A percentile compares a stretch with the other conserved stretches of the same genome.
These are phyloP conservation scores for Phytophthora fragariae DNA, from an alignment of 352 stramenopile genomes.

Conservation along the genomic window DNA sequence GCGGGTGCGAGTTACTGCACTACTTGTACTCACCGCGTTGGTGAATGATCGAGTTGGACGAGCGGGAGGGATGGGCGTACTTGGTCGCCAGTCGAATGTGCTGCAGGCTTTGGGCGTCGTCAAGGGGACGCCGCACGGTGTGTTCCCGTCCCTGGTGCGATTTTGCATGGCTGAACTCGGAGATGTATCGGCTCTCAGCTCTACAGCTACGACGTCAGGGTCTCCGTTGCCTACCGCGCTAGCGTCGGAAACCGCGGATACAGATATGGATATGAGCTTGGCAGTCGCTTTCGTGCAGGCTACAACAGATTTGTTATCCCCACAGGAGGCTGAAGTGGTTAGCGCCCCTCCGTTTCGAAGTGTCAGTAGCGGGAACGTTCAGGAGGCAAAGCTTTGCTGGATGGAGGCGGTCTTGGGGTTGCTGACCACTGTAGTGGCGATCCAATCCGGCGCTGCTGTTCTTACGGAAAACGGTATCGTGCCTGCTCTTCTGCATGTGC, in stretches of 20 bases:
- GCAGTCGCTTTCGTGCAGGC: conserved; percentile 89
- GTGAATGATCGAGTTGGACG: conserved; percentile 80
- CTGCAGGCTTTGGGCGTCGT: conserved; percentile 77
- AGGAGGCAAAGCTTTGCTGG: conserved; percentile 76
- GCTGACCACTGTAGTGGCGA: conserved; percentile 74
- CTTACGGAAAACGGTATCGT: conserved; percentile 89
- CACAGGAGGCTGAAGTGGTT: conserved; percentile 72
- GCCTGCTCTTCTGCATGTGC: conserved; percentile 78
- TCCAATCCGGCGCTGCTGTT: conserved; percentile 78
- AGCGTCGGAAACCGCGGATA: conserved; percentile 64
- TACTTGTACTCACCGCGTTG: conserved; percentile 82
- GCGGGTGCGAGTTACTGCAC: conserved; percentile 61
- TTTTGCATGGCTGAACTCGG: conserved; percentile 82
- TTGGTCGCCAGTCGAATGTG: conserved; percentile 85
- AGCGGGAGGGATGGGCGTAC: conserved; percentile 66
- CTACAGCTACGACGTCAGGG: conserved; percentile 7
- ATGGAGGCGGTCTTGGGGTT: conserved; percentile 82
- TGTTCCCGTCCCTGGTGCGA: conserved; percentile 85
- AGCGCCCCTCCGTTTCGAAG: conserved; percentile 63
- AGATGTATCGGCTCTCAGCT: conserved; percentile 32
- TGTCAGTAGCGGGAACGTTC: conserved; percentile 34
- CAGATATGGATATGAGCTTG: conserved; percentile 90
- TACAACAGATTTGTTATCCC: conserved; percentile 77
- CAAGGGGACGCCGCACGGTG: conserved; percentile 79
- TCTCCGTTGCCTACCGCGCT: conserved; percentile 24